phyloP scores from a whole-genome alignment of 208 protist species.

The Entamoeba dispar region DNA sequence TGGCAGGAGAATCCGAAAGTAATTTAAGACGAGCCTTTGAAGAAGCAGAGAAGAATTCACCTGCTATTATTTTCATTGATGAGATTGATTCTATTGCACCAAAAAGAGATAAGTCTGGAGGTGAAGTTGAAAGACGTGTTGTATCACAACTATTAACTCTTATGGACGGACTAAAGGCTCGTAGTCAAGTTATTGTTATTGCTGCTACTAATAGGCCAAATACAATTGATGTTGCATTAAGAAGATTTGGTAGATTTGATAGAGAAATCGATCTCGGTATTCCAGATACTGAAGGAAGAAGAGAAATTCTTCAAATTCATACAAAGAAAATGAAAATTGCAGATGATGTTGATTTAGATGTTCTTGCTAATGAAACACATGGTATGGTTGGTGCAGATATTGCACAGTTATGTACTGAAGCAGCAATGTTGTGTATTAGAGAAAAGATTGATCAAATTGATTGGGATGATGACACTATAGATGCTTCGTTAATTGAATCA shows the following conservation, averaged over 20 bases:
- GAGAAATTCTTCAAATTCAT: conserved; percentile 97
- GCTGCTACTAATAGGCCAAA: conserved; percentile 98
- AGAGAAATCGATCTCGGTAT: conserved; percentile 98
- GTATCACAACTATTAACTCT: conserved; percentile 98
- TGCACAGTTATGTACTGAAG: conserved; percentile 92
- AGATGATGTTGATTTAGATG: conserved; percentile 37
- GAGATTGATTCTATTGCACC: conserved; percentile 99
- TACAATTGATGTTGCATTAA: conserved; percentile 88
- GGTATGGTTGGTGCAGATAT: conserved; percentile 33
- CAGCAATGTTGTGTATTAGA: conserved; percentile 84
- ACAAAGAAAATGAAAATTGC: conserved; percentile 99
- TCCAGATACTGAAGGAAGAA: conserved; percentile 90
- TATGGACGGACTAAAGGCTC: conserved; percentile 97
- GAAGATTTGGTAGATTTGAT: conserved; percentile 98
- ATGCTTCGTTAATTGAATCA: conserved; percentile 59
- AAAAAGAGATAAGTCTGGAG: conserved; percentile 94
- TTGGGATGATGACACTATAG: conserved; percentile 90
- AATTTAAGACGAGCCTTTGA: conserved; percentile 98
- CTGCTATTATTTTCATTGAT: conserved; percentile 99
- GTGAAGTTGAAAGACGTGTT: conserved; percentile 97
- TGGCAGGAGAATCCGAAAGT: conserved; percentile 93
- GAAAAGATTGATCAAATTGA: conserved; percentile 99
- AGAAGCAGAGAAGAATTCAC: conserved; percentile 77
- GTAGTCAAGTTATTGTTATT: conserved; percentile 95
- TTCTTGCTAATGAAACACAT: conserved; percentile 23